These are phyloP conservation scores for Ophiostoma pallidulum DNA, from an alignment of 2,329 filamentous ascomycete genomes.

Conservation along the genomic window DNA sequence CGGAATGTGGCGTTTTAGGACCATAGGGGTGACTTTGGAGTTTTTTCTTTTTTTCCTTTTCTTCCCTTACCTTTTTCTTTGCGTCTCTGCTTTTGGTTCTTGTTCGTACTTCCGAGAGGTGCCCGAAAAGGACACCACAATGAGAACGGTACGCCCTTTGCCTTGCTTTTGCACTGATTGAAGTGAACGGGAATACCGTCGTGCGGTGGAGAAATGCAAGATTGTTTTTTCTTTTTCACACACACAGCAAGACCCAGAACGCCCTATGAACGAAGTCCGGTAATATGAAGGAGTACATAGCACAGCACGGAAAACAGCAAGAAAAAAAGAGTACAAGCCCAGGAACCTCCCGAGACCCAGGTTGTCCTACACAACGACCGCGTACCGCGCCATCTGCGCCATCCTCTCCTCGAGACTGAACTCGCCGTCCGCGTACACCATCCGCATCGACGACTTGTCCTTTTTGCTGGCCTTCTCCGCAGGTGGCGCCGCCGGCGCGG, in stretches of 20 bases:
- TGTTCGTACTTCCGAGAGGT: neutral
- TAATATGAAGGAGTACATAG: no score
- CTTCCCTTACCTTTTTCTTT: neutral
- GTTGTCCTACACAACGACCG: conserved; percentile 23
- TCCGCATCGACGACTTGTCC: conserved; percentile 42
- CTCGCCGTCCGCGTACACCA: conserved; percentile 75
- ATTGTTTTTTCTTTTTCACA: no score
- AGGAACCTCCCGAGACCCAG: no score
- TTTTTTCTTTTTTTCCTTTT: neutral
- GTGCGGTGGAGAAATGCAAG: no score
- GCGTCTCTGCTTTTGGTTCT: neutral
- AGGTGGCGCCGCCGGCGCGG: conserved; percentile 29
- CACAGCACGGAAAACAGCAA: no score
- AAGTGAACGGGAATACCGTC: no score
- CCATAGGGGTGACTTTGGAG: neutral
- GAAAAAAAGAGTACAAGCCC: no score
- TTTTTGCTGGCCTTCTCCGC: conserved; percentile 44
- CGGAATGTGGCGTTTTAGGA: neutral
- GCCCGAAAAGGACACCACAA: neutral
- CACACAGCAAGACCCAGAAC: no score
- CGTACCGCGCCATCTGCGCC: conserved; percentile 68
- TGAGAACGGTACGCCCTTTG: no score
- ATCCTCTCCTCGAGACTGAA: conserved; percentile 84
- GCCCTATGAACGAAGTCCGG: no score
- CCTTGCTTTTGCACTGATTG: no score